A percentile compares a stretch with the other conserved stretches of the same genome.
Evolutionary conservation across 768 basidiomycete genomes (phyloP).

Genomic region (Termitomyces sp.): DNA sequence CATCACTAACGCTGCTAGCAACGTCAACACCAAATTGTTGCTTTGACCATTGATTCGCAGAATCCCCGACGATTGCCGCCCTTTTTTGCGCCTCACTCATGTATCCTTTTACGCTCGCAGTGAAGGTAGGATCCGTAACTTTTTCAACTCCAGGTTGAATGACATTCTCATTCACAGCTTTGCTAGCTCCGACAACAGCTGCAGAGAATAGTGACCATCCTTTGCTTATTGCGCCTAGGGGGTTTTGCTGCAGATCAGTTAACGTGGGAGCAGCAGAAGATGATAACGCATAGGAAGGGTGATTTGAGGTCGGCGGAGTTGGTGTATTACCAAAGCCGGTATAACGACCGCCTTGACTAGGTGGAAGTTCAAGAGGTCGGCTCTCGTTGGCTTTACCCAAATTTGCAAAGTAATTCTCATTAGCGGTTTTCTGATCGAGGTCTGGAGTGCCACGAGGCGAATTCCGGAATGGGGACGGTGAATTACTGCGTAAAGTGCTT

Average conservation of each 20-base stretch:
- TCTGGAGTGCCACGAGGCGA: constrained; percentile 41
- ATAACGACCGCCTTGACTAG: constrained; percentile 92
- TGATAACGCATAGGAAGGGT: constrained; percentile 69
- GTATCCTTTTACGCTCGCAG: constrained; percentile 69
- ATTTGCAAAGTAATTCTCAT: constrained; percentile 82
- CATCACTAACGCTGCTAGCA: constrained; percentile 65
- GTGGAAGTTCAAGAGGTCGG: constrained; percentile 76
- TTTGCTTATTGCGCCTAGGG: constrained; percentile 79
- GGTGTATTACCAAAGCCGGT: constrained; percentile 89
- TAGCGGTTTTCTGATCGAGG: constrained; percentile 65
- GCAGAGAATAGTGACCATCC: constrained; percentile 96
- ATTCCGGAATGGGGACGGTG: constrained; percentile 46
- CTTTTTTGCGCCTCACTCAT: constrained; percentile 61
- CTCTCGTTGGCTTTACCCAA: constrained; percentile 79
- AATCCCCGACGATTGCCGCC: constrained; percentile 54
- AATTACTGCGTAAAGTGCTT: constrained; percentile 44
- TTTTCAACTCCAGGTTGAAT: constrained; percentile 86
- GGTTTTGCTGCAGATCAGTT: constrained; percentile 81
- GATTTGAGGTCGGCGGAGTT: constrained; percentile 46
- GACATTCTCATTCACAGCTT: constrained; percentile 77
- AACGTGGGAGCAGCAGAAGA: constrained; percentile 78
- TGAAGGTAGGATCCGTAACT: constrained; percentile 75
- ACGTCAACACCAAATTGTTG: constrained; percentile 81
- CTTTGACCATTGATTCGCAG: constrained; percentile 76
- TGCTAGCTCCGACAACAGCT: constrained; percentile 74